Evolutionary conservation across 805 yeast species (phyloP).

Genomic region (Pichia rugopelliculosa): DNA sequence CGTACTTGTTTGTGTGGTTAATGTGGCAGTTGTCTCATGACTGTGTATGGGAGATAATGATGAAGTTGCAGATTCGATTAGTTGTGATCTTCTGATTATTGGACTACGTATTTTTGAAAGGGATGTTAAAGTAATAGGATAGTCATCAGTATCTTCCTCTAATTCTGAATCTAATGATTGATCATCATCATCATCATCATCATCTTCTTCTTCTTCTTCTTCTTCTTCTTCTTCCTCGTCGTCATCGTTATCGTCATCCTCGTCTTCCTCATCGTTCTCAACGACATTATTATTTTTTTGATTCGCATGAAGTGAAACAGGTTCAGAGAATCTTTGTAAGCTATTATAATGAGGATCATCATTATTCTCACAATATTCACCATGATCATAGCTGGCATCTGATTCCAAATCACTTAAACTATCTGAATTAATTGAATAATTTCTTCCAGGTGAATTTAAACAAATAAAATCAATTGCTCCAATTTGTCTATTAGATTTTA

Average conservation of each 20-base stretch:
- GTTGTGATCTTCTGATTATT: background rate
- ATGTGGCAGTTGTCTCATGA: slow-evolving; percentile 12
- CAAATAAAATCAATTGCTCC: slow-evolving; percentile 10
- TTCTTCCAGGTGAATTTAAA: slow-evolving; percentile 1
- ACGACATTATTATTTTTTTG: background rate
- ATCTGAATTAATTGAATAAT: slow-evolving; percentile 5
- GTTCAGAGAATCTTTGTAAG: background rate
- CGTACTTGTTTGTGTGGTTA: slow-evolving; percentile 9
- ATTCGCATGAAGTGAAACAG: background rate
- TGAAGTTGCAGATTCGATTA: slow-evolving; percentile 9
- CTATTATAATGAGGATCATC: background rate
- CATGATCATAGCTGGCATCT: slow-evolving; percentile 11
- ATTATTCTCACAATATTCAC: background rate
- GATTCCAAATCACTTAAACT: slow-evolving; percentile 14
- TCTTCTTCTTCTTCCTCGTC: slow-evolving; percentile 14
- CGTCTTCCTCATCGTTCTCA: slow-evolving; percentile 15
- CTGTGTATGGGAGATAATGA: slow-evolving; percentile 13
- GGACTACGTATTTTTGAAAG: slow-evolving; percentile 2
- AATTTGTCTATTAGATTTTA: background rate
- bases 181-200: slow-evolving; percentile 15
- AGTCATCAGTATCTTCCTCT: slow-evolving; percentile 12
- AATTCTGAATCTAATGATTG: slow-evolving; percentile 8
- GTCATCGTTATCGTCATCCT: slow-evolving; percentile 15
- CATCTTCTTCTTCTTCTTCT: slow-evolving; percentile 17
- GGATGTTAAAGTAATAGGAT: slow-evolving; percentile 8